Percentiles rank a stretch among this genome's conserved stretches.
These are phyloP conservation scores for Graphilbum sp. DNA, from an alignment of 2,329 filamentous ascomycete genomes.

Conservation along the genomic window DNA sequence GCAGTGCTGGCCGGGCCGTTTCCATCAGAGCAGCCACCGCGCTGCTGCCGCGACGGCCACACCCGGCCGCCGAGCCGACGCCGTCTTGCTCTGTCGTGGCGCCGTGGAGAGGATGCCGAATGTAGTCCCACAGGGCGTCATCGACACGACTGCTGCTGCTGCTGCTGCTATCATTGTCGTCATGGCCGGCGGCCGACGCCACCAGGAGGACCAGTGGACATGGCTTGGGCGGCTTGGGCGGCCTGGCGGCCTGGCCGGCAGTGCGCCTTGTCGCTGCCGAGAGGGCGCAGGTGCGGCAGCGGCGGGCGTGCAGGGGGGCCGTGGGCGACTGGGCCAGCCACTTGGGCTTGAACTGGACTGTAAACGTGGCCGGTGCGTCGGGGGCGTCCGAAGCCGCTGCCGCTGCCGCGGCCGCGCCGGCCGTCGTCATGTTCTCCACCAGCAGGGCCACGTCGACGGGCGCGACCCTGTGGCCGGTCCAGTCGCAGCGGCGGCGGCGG, in stretches of 20 bases:
- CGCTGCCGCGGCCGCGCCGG: not conserved
- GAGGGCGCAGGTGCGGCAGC: constrained; percentile 61
- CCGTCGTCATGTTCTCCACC: constrained; percentile 52
- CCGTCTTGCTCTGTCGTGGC: constrained; percentile 11
- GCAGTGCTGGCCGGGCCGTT: constrained; percentile 16
- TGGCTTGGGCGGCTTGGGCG: constrained; percentile 8
- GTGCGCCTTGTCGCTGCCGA: constrained; percentile 14
- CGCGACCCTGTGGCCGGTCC: constrained; percentile 31
- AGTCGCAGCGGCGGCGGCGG: constrained; percentile 20
- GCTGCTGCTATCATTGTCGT: too few relatives aligned
- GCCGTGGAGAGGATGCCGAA: constrained; percentile 16
- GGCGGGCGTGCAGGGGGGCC: constrained; percentile 42
- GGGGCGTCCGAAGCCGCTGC: not conserved
- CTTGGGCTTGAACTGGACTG: constrained; percentile 71
- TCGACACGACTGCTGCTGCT: constrained; percentile 1
- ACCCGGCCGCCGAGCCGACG: too few relatives aligned
- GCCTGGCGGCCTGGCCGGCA: not conserved
- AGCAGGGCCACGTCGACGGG: constrained; percentile 50
- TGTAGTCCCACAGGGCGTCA: constrained; percentile 9
- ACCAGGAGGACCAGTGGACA: constrained; percentile 10
- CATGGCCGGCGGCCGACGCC: not conserved
- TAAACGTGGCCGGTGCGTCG: constrained; percentile 4
- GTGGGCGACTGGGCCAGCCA: constrained; percentile 65
- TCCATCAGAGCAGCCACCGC: not conserved
- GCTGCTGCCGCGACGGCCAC: too few relatives aligned